These are phyloP conservation scores for Mortierella sp. DNA, from an alignment of 371 early-diverging fungal species.

Conservation along the genomic window DNA sequence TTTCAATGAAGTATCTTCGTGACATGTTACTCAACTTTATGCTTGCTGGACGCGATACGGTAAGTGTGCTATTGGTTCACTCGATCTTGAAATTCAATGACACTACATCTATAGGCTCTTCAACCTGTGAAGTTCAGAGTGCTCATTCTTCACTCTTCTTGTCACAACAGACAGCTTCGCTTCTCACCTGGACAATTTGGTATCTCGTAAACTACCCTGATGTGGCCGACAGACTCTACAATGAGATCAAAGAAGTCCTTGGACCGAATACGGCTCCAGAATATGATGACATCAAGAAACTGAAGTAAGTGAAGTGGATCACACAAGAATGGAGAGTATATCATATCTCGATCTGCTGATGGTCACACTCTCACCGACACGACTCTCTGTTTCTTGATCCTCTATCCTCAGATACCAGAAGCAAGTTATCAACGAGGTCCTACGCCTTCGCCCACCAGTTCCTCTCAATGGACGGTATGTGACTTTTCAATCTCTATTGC, in stretches of 20 bases:
- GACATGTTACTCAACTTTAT: conserved; percentile 48
- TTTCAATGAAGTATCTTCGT: conserved; percentile 38
- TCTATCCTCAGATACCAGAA: conserved; percentile 27
- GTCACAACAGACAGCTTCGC: conserved; percentile 36
- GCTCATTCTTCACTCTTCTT: neutral
- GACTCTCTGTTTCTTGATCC: neutral
- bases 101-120: neutral
- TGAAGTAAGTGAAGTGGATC: conserved; percentile 26
- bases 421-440: conserved; percentile 49
- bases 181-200: conserved; percentile 46
- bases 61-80: too few species aligned
- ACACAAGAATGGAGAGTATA: neutral
- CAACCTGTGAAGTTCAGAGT: neutral
- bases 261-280: conserved; percentile 24
- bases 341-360: neutral
- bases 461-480: conserved; percentile 41
- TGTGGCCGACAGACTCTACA: conserved; percentile 20
- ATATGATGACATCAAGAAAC: conserved; percentile 41
- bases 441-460: conserved; percentile 47
- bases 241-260: conserved; percentile 28
- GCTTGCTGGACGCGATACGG: conserved; percentile 50
- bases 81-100: neutral
- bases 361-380: neutral
- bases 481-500: neutral
- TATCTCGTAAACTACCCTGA: conserved; percentile 30